Evolutionary conservation across 1,284 basidiomycete species (phyloP), one percentile per base, ranked within the genome.

Genomic region (Clitocybe nebularis): DNA sequence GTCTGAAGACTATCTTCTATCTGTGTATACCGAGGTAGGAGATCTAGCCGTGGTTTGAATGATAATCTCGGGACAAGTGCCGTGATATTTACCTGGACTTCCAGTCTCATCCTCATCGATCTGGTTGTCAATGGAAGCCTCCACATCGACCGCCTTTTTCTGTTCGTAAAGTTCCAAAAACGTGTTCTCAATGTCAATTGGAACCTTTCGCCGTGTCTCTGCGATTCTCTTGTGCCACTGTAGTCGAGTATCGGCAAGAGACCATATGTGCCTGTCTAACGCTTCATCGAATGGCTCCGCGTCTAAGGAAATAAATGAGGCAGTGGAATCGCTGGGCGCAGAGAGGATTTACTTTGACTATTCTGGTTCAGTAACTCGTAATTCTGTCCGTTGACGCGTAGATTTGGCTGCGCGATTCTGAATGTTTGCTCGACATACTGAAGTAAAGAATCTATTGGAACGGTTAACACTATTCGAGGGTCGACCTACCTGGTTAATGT

Each of bases 271-370:
- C 42, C 84, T 68, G 56, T 89, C 87, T 26, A 90, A 71, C 1
- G 75, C 77, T 60, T 92, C 89, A 56, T 92, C 88, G 56, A 90
- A 92, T 4, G 79, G 74, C 54, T 90, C 86, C 46, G 77, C 76
- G 17, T 84, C 85, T 87, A 51, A 28, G 13, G 22, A 22, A 30
- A 42, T 21, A 22, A 44, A 19, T 42, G 34, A 44, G 25, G n/a
- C 11, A 22, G 17, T 11, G 9, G n/a, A 36, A 9, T 10, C 17
- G 14, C 6, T 32, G 10, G 9, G 34, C 22, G 17, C 24, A 16
- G 19, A 22, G n/a, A 17, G 14, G 13, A 49, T 65, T 40, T 37
- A 79, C 83, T 77, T 46, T 75, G 69, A 47, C 76, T 75, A 28
- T 69, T 67, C 36, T 77, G 69, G 41, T 77, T 70, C 42, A 79